Base-by-base conservation (phyloP, 805 yeast genomes). In the Starmerella floris region DNA sequence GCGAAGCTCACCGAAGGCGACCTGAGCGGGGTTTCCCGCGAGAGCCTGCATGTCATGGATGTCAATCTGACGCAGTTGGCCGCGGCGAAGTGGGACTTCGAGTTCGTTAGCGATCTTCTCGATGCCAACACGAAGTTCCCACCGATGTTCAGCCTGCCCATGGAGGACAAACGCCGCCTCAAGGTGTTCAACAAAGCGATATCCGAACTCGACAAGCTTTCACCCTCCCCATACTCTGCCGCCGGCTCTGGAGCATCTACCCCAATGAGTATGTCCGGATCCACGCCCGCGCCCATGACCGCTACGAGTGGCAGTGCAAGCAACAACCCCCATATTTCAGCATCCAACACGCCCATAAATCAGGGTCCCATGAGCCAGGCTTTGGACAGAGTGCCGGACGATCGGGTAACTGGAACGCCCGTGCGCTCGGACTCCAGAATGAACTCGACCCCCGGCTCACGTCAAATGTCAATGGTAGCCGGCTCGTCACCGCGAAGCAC, bases 61-160 rank as follows among this genome's bases (percentile, higher is more conserved):
- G 28, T 21, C 23, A 31, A 35, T 33, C 23, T 48, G 35, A 37
- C 42, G n/a, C 31, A 37, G 25, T 30, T 49, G 22, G 31, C 37
- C 27, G 23, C 45, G 41, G 39, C 40, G 22, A n/a, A 25, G 23
- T 39, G 48, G 42, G n/a, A 36, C 17, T 30, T 41, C 30, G 25
- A 41, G 42, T 49, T 50, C 34, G 23, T n/a, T 10, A 33, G 44
- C 33, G 41, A 39, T 17, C 27, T 47, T 2, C 23, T 41, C 17
- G 40, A 31, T 15, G 37, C 30, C 20, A 39, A 35, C 17, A 32
- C 45, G 36, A 28, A 37, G 40, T 41, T 44, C 35, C 54, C 52
- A 28, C 47, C 52, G 28, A 42, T 49, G 45, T 51, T 51, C 41
- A 46, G 46, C 20, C 37, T 51, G 16, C 53, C 54, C 8, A 35